Base-by-base conservation (phyloP, 768 basidiomycete genomes). In the Xerocomellus chrysenteron region DNA sequence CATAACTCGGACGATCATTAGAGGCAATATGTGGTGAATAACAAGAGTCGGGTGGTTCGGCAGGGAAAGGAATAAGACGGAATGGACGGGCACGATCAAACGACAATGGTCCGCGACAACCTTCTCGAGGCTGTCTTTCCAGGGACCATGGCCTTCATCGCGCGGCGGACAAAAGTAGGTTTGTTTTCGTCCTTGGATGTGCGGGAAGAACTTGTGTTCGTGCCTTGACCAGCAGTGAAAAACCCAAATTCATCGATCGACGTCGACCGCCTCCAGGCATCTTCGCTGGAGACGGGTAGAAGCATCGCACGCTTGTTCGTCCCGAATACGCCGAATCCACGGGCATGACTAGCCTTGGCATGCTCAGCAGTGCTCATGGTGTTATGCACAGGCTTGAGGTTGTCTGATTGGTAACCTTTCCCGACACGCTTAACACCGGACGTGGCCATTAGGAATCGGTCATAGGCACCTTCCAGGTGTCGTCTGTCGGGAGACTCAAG, bases 381-480 rank as follows among this genome's bases (percentile, higher is more conserved):
- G 56, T 77, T 76, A 6, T 69, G 69, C 40, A 78, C 65, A 4
- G 82, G 77, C 24, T 75, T 79, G 50, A 73, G 52, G 59, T 81
- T 82, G 50, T 89, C 82, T 2, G 88, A 91, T 70, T 92, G 88
- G 63, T 92, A 92, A 8, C 91, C 90, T 64, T 83, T 85, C 4
- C 91, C 91, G 9, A 88, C 73, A 30, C 90, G 87, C 65, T 86
- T 91, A 40, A 93, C 90, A 28, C 87, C 87, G 2, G 85, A 82
- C 1, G 88, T 89, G 12, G 89, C 86, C 87, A 91, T 88, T 30
- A 92, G 76, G 75, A 92, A 87, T 41, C 87, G 83, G 61, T 93
- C 91, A 58, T 92, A 93, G 17, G 88, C 86, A 53, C 82, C 82
- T 73, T 92, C 90, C 28, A 88, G 65, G 45, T 80, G 82, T 41